Base-by-base conservation (phyloP, 1,284 basidiomycete genomes). In the Puccinia novopanici region DNA sequence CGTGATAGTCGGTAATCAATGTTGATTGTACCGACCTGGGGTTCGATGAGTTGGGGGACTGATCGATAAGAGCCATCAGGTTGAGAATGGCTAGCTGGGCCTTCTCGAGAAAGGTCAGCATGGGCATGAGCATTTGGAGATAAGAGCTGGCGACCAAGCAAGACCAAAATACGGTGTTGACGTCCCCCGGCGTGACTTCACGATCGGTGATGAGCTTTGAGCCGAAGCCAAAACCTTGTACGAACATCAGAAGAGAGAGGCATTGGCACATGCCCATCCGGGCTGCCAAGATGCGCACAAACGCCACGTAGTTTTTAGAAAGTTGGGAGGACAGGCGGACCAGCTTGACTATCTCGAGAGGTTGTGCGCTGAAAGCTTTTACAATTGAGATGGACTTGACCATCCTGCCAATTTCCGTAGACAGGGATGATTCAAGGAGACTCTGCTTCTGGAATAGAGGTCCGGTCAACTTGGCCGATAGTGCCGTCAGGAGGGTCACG, bases 141-240 rank as follows among this genome's bases (percentile, higher is more conserved):
- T 93, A 93, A 84, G 89, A 91, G 3, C 92, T 92, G 0, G 93
- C 94, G 80, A 98, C 92, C 65, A 98, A 88, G 85, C 93, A 94
- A 0, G 95, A 93, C 94, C 95, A 98, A 86, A 99, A 99, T 67
- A 96, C 94, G 42, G 92, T 91, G 91, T 95, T 95, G 82, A 98
- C 93, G 71, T 91, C 89, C 4, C 93, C 93, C 0, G 92, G 88
- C 0, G 87, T 87, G 74, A 90, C 88, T 81, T 89, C 90, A 5
- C 92, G 92, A 24, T 91, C 88, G 34, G 90, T 87, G 17, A 99
- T 93, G 75, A 98, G 89, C 84, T 92, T 91, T 2, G 92, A 90
- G 17, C 96, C 97, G 85, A 92, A 98, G 93, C 95, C 98, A 87
- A 98, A 98, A 0, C 93, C 95, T 84, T 95, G 92, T 13, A 98